A percentile compares a stretch with the other conserved stretches of the same genome.
These are phyloP conservation scores for Penicillium alfredii DNA, from an alignment of 495 filamentous ascomycete genomes.

Conservation along the genomic window DNA sequence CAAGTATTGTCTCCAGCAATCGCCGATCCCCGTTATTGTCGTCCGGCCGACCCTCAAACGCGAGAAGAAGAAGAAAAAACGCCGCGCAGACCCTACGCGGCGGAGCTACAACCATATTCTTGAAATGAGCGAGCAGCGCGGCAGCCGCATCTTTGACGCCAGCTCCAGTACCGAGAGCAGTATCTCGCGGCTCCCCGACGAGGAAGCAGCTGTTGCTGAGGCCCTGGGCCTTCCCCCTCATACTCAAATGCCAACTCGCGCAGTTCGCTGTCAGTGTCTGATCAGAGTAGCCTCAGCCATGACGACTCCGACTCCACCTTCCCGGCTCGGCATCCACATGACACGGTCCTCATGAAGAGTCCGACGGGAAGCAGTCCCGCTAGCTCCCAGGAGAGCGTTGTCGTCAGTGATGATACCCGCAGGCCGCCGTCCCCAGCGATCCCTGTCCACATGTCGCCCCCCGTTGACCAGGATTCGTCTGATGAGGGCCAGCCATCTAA, in stretches of 20 bases:
- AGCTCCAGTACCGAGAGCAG: slow-evolving; percentile 40
- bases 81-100: slow-evolving; percentile 68
- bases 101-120: slow-evolving; percentile 78
- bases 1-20: slow-evolving; percentile 94
- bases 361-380: slow-evolving; percentile 27
- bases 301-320: slow-evolving; percentile 26
- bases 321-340: slow-evolving; percentile 23
- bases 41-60: slow-evolving; percentile 88
- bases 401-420: slow-evolving; percentile 8
- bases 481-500: background rate
- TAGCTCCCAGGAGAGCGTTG: slow-evolving; percentile 37
- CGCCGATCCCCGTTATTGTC: slow-evolving; percentile 93
- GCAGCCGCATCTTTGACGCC: slow-evolving; percentile 51
- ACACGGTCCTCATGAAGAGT: slow-evolving; percentile 26
- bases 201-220: slow-evolving; percentile 67
- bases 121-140: slow-evolving; percentile 48
- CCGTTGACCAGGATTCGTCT: slow-evolving; percentile 5
- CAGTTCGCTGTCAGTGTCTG: slow-evolving; percentile 47
- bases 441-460: no score
- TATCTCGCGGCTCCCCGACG: slow-evolving; percentile 42
- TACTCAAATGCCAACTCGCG: slow-evolving; percentile 33
- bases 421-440: slow-evolving; percentile 8
- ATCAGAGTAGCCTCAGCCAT: slow-evolving; percentile 33
- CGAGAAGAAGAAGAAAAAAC: slow-evolving; percentile 86
- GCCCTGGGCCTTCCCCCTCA: slow-evolving; percentile 57